Conservation (phyloP, 352 stramenopile genomes). For the Globisporangium abappressorium region DNA sequence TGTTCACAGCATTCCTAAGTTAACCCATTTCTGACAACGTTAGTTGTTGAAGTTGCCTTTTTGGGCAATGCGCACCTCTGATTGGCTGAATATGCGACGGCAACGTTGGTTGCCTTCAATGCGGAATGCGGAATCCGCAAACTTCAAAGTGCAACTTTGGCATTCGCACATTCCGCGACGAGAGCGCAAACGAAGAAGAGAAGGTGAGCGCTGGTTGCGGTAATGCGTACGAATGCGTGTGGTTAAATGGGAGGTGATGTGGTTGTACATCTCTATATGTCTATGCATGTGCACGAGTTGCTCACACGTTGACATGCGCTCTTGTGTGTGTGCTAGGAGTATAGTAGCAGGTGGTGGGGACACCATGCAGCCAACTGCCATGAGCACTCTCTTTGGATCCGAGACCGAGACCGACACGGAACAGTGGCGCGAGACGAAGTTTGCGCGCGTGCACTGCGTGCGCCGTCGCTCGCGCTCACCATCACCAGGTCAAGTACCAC, state of each 20-base stretch:
- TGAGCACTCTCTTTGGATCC: neutral
- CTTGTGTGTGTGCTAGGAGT: too few species aligned
- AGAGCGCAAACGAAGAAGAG: neutral
- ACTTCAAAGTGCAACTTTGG: neutral
- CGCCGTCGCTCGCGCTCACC: neutral
- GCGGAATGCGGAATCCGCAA: neutral
- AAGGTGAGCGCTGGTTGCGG: neutral
- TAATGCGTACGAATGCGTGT: neutral
- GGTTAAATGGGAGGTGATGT: neutral
- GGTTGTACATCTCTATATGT: neutral
- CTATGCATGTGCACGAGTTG: neutral
- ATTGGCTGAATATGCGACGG: neutral
- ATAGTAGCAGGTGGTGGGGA: neutral
- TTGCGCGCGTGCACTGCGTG: slow-evolving; percentile 6
- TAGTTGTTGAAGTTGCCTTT: slow-evolving; percentile 6
- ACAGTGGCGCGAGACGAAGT: neutral
- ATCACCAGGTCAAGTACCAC: neutral
- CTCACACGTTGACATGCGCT: neutral
- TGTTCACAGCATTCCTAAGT: too few species aligned
- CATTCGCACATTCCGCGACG: neutral
- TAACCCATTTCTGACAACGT: neutral
- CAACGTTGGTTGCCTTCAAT: neutral
- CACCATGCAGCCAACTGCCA: neutral
- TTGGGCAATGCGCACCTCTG: neutral
- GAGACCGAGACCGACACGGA: slow-evolving; percentile 1